These are phyloP conservation scores for Gastrolobium bilobum DNA, from an alignment of 306 rosid genomes.

Conservation along the genomic window DNA sequence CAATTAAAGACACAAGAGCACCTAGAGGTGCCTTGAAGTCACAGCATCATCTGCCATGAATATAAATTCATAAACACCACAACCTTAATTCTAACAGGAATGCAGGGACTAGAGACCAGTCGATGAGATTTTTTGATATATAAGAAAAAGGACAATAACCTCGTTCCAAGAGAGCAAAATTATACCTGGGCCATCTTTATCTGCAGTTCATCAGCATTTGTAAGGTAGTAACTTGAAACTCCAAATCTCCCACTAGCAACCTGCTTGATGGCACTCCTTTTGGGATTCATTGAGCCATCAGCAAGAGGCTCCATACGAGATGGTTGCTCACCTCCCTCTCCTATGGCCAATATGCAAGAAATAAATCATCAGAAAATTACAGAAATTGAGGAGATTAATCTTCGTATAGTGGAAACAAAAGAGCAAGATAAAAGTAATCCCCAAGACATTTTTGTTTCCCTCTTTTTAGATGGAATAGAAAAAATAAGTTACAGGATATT, in stretches of 20 bases:
- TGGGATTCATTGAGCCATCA: conserved; percentile 93
- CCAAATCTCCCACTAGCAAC: conserved; percentile 99
- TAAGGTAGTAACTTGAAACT: conserved; percentile 95
- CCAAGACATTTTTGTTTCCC: not conserved
- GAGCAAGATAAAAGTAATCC: not conserved
- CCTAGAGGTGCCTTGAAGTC: conserved; percentile 73
- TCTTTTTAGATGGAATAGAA: conserved; percentile 4
- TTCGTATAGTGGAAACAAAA: conserved; percentile 16
- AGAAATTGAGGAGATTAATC: conserved; percentile 16
- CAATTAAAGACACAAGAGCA: conserved; percentile 67
- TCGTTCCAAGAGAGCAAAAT: conserved; percentile 20
- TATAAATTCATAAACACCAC: conserved; percentile 60
- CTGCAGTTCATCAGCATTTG: conserved; percentile 96
- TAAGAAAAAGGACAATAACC: conserved; percentile 15
- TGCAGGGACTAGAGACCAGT: conserved; percentile 45
- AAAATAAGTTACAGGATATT: conserved; percentile 24
- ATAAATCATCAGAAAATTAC: conserved; percentile 31
- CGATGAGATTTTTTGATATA: conserved; percentile 16
- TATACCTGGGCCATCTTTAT: conserved; percentile 99
- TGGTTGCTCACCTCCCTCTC: conserved; percentile 99
- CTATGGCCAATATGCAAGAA: conserved; percentile 51
- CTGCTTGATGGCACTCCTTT: conserved; percentile 96
- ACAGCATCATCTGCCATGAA: conserved; percentile 70
- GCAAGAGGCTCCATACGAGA: conserved; percentile 97
- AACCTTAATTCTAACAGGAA: conserved; percentile 55